Evolutionary conservation across 2,329 filamentous ascomycete species (phyloP).

Genomic region (Alternaria consortialis): DNA sequence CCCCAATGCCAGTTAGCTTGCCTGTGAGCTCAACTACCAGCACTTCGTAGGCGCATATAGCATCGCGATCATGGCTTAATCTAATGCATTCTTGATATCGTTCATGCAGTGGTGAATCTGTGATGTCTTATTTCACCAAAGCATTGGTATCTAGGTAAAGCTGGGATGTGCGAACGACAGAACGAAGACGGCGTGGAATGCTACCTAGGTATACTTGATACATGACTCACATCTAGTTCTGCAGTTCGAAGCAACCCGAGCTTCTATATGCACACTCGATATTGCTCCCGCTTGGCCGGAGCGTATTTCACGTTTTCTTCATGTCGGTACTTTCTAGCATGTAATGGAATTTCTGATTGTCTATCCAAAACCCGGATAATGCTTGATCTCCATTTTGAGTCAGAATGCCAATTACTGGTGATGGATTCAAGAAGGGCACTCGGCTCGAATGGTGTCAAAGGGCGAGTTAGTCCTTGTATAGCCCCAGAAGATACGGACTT

Average conservation of each 20-base stretch:
- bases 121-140: neutral
- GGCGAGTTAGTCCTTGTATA: neutral
- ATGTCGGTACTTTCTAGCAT: neutral
- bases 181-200: neutral
- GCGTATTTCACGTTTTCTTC: neutral
- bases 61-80: conserved; percentile 15
- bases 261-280: no score
- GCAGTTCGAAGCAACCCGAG: no score
- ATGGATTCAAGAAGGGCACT: neutral
- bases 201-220: neutral
- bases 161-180: neutral
- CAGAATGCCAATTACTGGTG: neutral
- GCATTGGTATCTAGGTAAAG: neutral
- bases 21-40: conserved; percentile 38
- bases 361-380: neutral
- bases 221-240: no score
- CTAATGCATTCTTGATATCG: conserved; percentile 11
- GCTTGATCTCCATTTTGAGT: neutral
- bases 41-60: conserved; percentile 19
- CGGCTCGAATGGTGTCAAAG: neutral
- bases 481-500: neutral
- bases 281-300: no score
- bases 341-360: neutral
- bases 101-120: neutral
- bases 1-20: conserved; percentile 43